phyloP scores from a whole-genome alignment of 2,329 filamentous ascomycete genomes.

The Endoconidiophora polonica region DNA sequence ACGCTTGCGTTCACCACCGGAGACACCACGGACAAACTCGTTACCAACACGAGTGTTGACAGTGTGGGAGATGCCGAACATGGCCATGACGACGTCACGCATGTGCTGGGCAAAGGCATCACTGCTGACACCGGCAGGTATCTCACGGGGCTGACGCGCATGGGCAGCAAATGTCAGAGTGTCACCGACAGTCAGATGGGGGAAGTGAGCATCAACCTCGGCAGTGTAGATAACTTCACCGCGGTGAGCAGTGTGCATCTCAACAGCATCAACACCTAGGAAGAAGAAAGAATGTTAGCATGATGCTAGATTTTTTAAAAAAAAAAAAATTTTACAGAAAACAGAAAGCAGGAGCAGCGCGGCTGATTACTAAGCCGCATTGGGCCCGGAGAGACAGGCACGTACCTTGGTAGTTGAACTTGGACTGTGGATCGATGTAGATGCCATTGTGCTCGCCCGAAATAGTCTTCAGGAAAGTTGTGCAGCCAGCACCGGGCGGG shows the following conservation, averaged over 20 bases:
- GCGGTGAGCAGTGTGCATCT: slow-evolving; percentile 64
- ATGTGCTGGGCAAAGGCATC: slow-evolving; percentile 43
- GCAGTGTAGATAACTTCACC: slow-evolving; percentile 80
- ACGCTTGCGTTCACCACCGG: slow-evolving; percentile 55
- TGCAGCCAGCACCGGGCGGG: slow-evolving; percentile 59
- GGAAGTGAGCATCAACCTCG: slow-evolving; percentile 70
- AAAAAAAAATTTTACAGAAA: no score
- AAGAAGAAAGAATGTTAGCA: slow-evolving; percentile 15
- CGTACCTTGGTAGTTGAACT: slow-evolving; percentile 61
- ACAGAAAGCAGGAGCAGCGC: no score
- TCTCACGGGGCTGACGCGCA: slow-evolving; percentile 45
- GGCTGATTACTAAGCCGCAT: no score
- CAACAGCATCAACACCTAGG: slow-evolving; percentile 43
- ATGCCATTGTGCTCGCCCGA: slow-evolving; percentile 72
- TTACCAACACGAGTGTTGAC: slow-evolving; percentile 58
- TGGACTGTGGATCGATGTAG: slow-evolving; percentile 49
- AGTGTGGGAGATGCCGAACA: slow-evolving; percentile 59
- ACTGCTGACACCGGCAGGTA: slow-evolving; percentile 40
- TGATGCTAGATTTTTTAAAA: slow-evolving; percentile 8
- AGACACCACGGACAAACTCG: slow-evolving; percentile 58
- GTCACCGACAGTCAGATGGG: slow-evolving; percentile 59
- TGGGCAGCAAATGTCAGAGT: slow-evolving; percentile 63
- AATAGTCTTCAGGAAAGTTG: slow-evolving; percentile 71
- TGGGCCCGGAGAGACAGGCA: no score
- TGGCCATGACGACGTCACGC: slow-evolving; percentile 57